phyloP scores from a whole-genome alignment of 2,329 filamentous ascomycete species.

The Phyllosticta paracitricarpa region DNA sequence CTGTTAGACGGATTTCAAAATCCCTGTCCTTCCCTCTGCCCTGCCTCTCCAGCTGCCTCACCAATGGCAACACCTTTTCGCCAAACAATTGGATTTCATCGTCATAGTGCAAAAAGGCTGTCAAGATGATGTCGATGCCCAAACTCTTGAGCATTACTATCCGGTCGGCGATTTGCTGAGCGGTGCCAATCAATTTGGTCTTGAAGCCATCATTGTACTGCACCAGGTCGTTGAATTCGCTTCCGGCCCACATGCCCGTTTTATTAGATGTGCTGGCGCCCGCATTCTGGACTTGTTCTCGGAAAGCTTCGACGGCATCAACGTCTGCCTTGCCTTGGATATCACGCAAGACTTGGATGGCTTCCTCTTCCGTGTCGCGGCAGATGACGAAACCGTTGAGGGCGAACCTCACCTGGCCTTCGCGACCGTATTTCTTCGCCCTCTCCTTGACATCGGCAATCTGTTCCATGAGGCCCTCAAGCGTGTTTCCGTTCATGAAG shows the following conservation, averaged over 20 bases:
- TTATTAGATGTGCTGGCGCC: constrained; percentile 38
- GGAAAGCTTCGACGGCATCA: constrained; percentile 42
- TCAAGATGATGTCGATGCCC: constrained; percentile 34
- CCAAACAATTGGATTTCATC: constrained; percentile 44
- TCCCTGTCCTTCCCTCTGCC: constrained; percentile 39
- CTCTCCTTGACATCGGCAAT: constrained; percentile 40
- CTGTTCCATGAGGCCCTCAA: constrained; percentile 42
- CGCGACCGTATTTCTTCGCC: constrained; percentile 35
- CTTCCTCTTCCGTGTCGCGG: constrained; percentile 41
- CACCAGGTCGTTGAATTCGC: constrained; percentile 42
- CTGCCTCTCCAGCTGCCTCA: constrained; percentile 38
- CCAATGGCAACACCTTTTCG: constrained; percentile 36
- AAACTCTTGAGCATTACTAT: constrained; percentile 40
- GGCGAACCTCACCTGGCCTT: constrained; percentile 38
- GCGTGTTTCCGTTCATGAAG: constrained; percentile 48
- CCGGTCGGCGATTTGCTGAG: constrained; percentile 41
- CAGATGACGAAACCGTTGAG: constrained; percentile 43
- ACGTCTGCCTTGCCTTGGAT: constrained; percentile 45
- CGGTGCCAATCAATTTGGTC: constrained; percentile 44
- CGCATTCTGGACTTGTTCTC: constrained; percentile 41
- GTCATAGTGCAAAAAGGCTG: constrained; percentile 43
- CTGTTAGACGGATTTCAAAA: constrained; percentile 38
- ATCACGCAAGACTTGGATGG: constrained; percentile 38
- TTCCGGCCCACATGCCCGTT: constrained; percentile 45
- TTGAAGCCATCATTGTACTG: constrained; percentile 49